phyloP scores from a whole-genome alignment of 2,329 filamentous ascomycete genomes.

The Rhynchosporium agropyri region DNA sequence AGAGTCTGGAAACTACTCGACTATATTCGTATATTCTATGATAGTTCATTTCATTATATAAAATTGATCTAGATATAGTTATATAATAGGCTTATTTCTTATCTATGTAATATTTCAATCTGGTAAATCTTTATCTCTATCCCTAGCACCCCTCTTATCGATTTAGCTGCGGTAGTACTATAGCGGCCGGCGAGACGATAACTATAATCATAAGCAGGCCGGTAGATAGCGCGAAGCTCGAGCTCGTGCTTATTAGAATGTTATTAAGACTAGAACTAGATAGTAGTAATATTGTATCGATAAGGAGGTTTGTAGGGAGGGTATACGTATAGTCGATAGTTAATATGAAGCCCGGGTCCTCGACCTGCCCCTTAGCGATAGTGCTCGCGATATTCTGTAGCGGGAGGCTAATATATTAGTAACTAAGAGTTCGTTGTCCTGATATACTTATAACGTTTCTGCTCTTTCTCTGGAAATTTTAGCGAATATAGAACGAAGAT shows the following conservation, averaged over 20 bases:
- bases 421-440: conserved; percentile 10
- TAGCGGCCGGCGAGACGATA: conserved; percentile 14
- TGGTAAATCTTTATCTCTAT: conserved; percentile 1
- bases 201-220: conserved; percentile 16
- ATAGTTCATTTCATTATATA: conserved; percentile 6
- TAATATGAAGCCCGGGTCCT: conserved; percentile 20
- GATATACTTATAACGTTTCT: conserved; percentile 1
- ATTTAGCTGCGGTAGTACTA: conserved; percentile 20
- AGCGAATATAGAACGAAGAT: conserved; percentile 23
- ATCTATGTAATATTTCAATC: conserved; percentile 1
- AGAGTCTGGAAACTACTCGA: not conserved
- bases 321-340: conserved; percentile 16
- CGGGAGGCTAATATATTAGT: conserved; percentile 11
- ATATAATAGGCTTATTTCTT: conserved; percentile 7
- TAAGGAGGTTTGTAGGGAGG: conserved; percentile 16
- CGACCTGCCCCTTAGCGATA: conserved; percentile 6
- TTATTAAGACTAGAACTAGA: conserved; percentile 2
- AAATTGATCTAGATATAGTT: conserved; percentile 7
- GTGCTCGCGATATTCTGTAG: conserved; percentile 13
- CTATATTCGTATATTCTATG: conserved; percentile 8
- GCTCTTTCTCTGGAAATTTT: conserved; percentile 9
- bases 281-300: conserved; percentile 13
- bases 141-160: conserved; percentile 11
- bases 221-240: conserved; percentile 15
- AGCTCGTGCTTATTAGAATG: conserved; percentile 16